Conservation (phyloP, 176 grass and related monocot species). For the Areca catechu region DNA sequence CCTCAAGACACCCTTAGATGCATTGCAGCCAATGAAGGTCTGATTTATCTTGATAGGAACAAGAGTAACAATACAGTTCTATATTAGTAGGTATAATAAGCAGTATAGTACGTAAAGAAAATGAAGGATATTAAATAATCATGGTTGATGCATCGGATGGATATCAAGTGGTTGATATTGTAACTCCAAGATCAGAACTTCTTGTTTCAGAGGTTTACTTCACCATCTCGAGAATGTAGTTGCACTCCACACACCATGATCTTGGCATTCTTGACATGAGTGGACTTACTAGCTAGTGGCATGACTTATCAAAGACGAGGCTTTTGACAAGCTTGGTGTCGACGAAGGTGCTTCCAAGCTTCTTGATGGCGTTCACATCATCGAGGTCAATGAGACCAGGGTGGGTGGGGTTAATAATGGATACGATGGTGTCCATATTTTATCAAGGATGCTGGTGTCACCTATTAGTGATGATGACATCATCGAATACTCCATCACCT, state of each 20-base stretch:
- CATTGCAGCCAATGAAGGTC: constrained; percentile 68
- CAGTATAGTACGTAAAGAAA: too few species aligned
- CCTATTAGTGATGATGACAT: too few species aligned
- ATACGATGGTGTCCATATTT: constrained; percentile 40
- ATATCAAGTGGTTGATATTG: too few species aligned
- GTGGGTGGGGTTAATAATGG: constrained; percentile 59
- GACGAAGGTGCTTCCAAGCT: constrained; percentile 58
- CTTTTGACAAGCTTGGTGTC: constrained; percentile 58
- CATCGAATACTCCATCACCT: too few species aligned
- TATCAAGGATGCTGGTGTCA: too few species aligned
- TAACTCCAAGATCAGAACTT: too few species aligned
- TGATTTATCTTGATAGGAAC: too few species aligned
- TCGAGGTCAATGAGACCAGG: constrained; percentile 55
- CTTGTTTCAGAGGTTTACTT: too few species aligned
- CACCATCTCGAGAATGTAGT: constrained; percentile 80
- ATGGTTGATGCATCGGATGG: too few species aligned
- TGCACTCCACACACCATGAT: constrained; percentile 66
- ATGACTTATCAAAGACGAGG: constrained; percentile 77
- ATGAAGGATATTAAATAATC: too few species aligned
- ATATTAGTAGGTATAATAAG: too few species aligned
- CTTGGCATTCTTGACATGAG: constrained; percentile 66
- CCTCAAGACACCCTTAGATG: constrained; percentile 66
- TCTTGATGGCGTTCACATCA: constrained; percentile 65
- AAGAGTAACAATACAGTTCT: too few species aligned
- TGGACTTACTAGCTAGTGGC: constrained; percentile 47